phyloP scores from a whole-genome alignment of 331 rosid genomes.

The Saraca asoca region DNA sequence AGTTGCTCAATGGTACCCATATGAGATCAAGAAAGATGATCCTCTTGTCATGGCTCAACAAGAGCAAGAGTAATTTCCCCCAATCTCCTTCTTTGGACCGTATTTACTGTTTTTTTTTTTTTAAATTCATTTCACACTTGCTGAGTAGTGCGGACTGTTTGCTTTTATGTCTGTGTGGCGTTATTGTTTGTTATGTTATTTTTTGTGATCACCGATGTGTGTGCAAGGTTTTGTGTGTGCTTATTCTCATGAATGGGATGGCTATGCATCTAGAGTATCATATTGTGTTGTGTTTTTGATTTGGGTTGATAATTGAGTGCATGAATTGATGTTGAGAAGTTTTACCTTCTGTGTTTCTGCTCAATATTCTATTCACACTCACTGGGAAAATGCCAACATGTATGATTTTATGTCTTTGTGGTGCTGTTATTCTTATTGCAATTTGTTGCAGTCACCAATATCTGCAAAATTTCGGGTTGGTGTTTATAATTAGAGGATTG shows the following conservation, averaged over 20 bases:
- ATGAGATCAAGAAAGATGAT: slow-evolving; percentile 73
- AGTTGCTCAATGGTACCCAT: slow-evolving; percentile 81
- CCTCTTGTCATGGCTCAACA: slow-evolving; percentile 68
- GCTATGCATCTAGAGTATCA: background rate
- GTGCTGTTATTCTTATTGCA: too few relatives aligned
- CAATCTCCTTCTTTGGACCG: slow-evolving; percentile 8
- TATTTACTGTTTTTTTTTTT: too few relatives aligned
- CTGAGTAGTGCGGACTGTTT: slow-evolving; percentile 19
- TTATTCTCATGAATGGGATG: slow-evolving; percentile 12
- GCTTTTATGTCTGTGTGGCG: slow-evolving; percentile 6
- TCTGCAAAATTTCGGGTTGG: too few relatives aligned
- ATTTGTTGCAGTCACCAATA: too few relatives aligned
- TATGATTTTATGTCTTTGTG: too few relatives aligned
- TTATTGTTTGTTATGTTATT: background rate
- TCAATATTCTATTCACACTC: too few relatives aligned
- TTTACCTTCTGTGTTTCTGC: too few relatives aligned
- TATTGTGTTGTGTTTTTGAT: too few relatives aligned
- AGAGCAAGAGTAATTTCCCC: slow-evolving; percentile 66
- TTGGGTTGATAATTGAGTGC: too few relatives aligned
- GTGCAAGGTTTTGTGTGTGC: background rate
- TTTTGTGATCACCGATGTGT: background rate
- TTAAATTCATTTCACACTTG: background rate
- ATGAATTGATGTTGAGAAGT: too few relatives aligned
- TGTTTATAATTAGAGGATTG: too few relatives aligned
- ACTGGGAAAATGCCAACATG: too few relatives aligned